Conservation (phyloP, 2,329 filamentous ascomycete genomes). For the Teratosphaeria nubilosa region DNA sequence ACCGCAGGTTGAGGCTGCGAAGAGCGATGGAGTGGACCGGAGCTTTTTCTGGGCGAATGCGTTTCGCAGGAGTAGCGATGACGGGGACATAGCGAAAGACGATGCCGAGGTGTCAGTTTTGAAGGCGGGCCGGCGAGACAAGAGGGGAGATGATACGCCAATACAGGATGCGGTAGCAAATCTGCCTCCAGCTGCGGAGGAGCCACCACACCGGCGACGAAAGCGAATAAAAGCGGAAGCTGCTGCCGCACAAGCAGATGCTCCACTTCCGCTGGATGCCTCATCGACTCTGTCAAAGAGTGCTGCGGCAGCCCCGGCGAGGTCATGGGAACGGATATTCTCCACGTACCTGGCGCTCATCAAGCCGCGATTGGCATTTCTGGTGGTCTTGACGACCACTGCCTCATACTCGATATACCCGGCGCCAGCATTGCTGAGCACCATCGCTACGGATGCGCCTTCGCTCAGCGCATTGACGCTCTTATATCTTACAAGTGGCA, state of each 20-base stretch:
- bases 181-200: constrained; percentile 6
- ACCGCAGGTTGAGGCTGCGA: constrained; percentile 14
- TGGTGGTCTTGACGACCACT: constrained; percentile 85
- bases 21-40: constrained; percentile 19
- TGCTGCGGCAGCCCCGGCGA: constrained; percentile 46
- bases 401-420: constrained; percentile 89
- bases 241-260: constrained; percentile 6
- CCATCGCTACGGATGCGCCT: constrained; percentile 56
- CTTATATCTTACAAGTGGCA: constrained; percentile 77
- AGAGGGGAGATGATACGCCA: background rate
- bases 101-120: background rate
- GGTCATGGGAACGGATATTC: constrained; percentile 54
- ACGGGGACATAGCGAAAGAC: background rate
- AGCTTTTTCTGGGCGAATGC: constrained; percentile 28
- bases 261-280: constrained; percentile 46
- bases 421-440: constrained; percentile 71
- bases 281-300: constrained; percentile 50
- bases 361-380: constrained; percentile 87
- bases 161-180: constrained; percentile 1
- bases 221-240: constrained; percentile 25
- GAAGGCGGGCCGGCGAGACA: background rate
- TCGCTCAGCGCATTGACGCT: constrained; percentile 85
- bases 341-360: constrained; percentile 81
- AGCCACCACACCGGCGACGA: constrained; percentile 24
- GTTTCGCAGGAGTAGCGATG: constrained; percentile 8